Base-by-base conservation (phyloP, 352 stramenopile genomes). In the Phytophthora lateralis region DNA sequence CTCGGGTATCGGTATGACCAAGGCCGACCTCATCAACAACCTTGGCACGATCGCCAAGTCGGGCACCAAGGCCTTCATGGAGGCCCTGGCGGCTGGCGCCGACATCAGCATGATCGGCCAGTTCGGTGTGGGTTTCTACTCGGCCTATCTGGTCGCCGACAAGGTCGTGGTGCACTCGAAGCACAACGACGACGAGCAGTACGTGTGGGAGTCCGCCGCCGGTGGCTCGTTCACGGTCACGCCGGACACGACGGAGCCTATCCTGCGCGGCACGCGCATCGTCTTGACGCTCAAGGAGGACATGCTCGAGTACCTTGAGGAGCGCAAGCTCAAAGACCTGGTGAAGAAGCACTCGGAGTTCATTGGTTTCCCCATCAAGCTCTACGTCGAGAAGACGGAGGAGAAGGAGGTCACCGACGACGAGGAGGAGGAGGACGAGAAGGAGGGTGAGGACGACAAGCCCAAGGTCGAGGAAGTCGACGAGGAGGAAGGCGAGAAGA, bases 321-420 rank as follows among this genome's bases (percentile, higher is more conserved):
- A 99, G 80, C 91, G 92, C 73, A 96, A 97, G 71, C 80, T 99
- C 54, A 99, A 99, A 81, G 97, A 99, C 76, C 80, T 99, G 32
- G 97, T 99, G 45, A 99, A 99, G 93, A 99, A 99, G 85, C 97
- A 99, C 85, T 99, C 94, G 7, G 97, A 99, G 82, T 99, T 99
- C 85, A 99, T 99, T 88, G 94, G 96, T 48, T 99, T 99, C 95
- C 96, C 97, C 30, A 99, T 99, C 82, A 98, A 98, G 83, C 90
- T 99, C 14, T 98, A 99, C 78, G 98, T 98, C 15, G 97, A 99
- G 80, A 99, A 99, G 95, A 99, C 97, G 54, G 97, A 95, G 53
- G 98, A 99, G 80, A 99, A 99, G 88, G 98, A 99, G 80, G 97
- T 99, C 27, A 91, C 80, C n/a, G 98, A 99, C 68, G 98, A 99